A percentile compares a stretch with the other conserved stretches of the same genome.
Conservation (phyloP, 2,329 filamentous ascomycete species). For the Aspergillus sp. region DNA sequence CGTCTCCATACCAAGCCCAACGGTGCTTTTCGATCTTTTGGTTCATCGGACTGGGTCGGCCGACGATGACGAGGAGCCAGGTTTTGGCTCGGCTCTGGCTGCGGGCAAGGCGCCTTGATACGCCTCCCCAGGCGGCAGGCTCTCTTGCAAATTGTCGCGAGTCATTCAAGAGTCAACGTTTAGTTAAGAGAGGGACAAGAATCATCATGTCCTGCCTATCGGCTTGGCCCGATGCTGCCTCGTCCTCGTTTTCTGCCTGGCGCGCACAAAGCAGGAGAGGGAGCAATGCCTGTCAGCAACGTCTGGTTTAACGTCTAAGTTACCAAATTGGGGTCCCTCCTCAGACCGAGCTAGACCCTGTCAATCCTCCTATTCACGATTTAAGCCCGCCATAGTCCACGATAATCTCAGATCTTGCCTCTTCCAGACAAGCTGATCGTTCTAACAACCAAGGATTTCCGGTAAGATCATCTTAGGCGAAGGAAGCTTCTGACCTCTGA, state of each 20-base stretch:
- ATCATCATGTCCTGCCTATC: not conserved
- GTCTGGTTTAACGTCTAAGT: not conserved
- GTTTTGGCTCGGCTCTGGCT: too few relatives aligned
- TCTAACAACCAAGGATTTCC: not conserved
- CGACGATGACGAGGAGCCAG: too few relatives aligned
- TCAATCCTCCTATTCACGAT: slow-evolving; percentile 8
- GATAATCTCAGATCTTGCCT: slow-evolving; percentile 10
- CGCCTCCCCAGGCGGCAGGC: not conserved
- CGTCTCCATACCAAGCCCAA: slow-evolving; percentile 11
- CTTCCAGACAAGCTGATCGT: slow-evolving; percentile 1
- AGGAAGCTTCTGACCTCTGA: not conserved
- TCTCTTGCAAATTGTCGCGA: not conserved
- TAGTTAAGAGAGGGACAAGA: too few relatives aligned
- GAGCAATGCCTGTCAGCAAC: not conserved
- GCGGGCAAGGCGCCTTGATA: not conserved
- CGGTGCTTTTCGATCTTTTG: slow-evolving; percentile 1
- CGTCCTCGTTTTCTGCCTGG: slow-evolving; percentile 1
- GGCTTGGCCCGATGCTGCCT: not conserved
- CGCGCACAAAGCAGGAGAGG: not conserved
- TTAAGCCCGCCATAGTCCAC: not conserved
- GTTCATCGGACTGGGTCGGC: not conserved
- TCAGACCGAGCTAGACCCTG: slow-evolving; percentile 10
- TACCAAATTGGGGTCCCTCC: not conserved
- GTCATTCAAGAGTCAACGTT: not conserved
- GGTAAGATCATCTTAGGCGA: not conserved